phyloP scores from a whole-genome alignment of 2,329 filamentous ascomycete genomes.

The Fusarium sp. region DNA sequence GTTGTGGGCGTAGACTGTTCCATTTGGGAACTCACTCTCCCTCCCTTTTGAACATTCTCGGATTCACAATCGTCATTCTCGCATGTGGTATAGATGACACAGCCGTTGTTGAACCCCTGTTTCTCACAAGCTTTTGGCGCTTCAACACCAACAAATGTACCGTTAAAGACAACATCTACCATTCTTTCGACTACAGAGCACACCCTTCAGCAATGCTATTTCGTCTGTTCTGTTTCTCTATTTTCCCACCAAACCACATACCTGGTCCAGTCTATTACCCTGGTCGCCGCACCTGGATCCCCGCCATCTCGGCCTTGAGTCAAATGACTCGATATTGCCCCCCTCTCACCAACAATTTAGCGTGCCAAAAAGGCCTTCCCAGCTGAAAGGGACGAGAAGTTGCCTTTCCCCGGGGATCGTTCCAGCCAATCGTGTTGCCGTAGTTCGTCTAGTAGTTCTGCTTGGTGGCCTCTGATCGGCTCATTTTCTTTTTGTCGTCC shows the following conservation, averaged over 20 bases:
- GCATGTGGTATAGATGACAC: slow-evolving; percentile 19
- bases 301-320: slow-evolving; percentile 32
- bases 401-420: slow-evolving; percentile 30
- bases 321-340: slow-evolving; percentile 44
- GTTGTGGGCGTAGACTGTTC: slow-evolving; percentile 7
- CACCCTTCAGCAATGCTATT: slow-evolving; percentile 9
- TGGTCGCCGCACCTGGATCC: slow-evolving; percentile 19
- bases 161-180: slow-evolving; percentile 3
- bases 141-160: slow-evolving; percentile 26
- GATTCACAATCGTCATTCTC: slow-evolving; percentile 25
- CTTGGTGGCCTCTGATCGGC: slow-evolving; percentile 24
- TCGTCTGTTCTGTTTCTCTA: slow-evolving; percentile 9
- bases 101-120: slow-evolving; percentile 22
- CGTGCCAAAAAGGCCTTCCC: slow-evolving; percentile 25
- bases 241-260: slow-evolving; percentile 23
- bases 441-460: slow-evolving; percentile 24
- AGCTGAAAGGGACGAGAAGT: slow-evolving; percentile 40
- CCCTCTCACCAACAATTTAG: slow-evolving; percentile 35
- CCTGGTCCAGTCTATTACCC: slow-evolving; percentile 16
- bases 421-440: slow-evolving; percentile 30
- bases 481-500: slow-evolving; percentile 14
- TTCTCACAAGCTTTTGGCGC: slow-evolving; percentile 9
- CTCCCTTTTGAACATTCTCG: slow-evolving; percentile 34
- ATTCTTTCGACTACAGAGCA: slow-evolving; percentile 1
- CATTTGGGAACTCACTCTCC: slow-evolving; percentile 5